Evolutionary conservation across 78 protist genomes (phyloP), one percentile per base, ranked within the genome.

Genomic region (Speleostelium caveatum): DNA sequence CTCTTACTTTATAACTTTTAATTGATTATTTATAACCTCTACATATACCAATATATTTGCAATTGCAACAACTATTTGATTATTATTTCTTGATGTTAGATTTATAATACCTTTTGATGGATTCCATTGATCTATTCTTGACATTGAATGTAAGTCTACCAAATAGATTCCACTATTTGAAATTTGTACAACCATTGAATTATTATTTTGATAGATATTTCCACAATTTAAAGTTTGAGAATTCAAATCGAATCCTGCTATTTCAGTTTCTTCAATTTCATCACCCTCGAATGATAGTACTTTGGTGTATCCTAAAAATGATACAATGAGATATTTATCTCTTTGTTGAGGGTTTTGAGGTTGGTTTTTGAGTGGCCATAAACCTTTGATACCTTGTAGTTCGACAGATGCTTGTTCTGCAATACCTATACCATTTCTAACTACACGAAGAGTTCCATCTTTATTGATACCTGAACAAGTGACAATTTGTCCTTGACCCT

Each of bases 401-500:
- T 93, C 97, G 2, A 97, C 35, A 12, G 95, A 36, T 17, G 99
- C 98, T 45, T 68, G 90, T 67, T 95, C 98, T 24, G 94, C 59
- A 87, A 97, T 93, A 10, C 98, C 99, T 63, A 97, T 92, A 33
- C 99, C 98, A 41, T 86, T 94, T n/a, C 97, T 76, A 36, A 97
- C 66, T 32, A 97, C 72, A 30, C 99, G 93, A 3, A 97, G 89
- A 5, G 97, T 80, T 35, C 98, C 92, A 51, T 96, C 98, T 73
- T 86, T 73, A 86, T 12, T 28, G 30, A 71, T 86, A n/a, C 98
- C 98, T 6, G 97, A 93, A 93, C 98, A 96, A 1, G 97, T 90
- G 6, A 97, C 94, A 35, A 97, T 49, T 79, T 95, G 98, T 22
- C 76, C 87, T 36, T 94, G 96, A 21, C 99, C 99, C 41, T 96